phyloP scores from a whole-genome alignment of 805 yeast species.

The Brettanomyces bruxellensis region DNA sequence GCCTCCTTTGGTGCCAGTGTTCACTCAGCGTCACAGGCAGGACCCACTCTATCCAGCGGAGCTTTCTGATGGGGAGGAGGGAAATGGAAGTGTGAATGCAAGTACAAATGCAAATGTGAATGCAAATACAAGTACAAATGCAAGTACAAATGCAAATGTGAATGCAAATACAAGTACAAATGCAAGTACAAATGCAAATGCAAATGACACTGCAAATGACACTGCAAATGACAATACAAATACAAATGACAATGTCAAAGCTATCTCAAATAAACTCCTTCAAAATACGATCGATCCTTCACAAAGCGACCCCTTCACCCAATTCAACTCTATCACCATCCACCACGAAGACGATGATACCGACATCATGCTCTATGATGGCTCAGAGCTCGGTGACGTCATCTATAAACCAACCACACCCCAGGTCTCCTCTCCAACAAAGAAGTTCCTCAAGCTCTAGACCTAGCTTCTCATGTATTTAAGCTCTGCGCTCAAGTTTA shows the following conservation, averaged over 20 bases:
- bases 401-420: conserved; percentile 40
- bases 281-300: neutral
- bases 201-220: neutral
- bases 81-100: no score
- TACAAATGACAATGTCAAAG: no score
- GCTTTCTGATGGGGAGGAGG: neutral
- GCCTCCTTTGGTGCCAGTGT: conserved; percentile 92
- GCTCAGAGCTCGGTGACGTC: conserved; percentile 42
- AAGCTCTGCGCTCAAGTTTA: no score
- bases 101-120: no score
- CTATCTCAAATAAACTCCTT: neutral
- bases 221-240: no score
- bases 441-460: conserved; percentile 22
- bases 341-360: conserved; percentile 59
- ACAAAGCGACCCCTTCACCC: conserved; percentile 65
- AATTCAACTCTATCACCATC: conserved; percentile 78
- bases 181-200: neutral
- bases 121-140: no score
- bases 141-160: no score
- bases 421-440: conserved; percentile 17
- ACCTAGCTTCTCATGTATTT: no score
- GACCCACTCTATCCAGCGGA: neutral
- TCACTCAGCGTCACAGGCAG: conserved; percentile 23
- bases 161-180: no score
- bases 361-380: conserved; percentile 39